Base-by-base conservation (phyloP, 352 stramenopile species). In the Thalassiosira hispida region DNA sequence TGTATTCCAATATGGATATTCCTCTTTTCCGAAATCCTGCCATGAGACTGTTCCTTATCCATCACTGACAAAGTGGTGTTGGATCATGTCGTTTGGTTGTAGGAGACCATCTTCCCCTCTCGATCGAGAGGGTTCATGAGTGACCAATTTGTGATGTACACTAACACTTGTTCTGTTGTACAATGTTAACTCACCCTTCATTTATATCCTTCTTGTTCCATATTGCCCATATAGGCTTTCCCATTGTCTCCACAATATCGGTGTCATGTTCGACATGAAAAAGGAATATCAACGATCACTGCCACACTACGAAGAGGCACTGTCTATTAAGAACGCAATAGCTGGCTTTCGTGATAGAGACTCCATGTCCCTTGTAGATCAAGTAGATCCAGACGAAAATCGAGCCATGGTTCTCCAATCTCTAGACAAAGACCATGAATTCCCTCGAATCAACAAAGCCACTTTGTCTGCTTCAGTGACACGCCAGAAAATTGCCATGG, bases 161-260 rank as follows among this genome's bases (percentile, higher is more conserved):
- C n/a, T n/a, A n/a, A n/a, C n/a, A n/a, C n/a, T n/a, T n/a, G n/a
- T n/a, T n/a, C n/a, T n/a, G n/a, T n/a, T n/a, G n/a, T n/a, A n/a
- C n/a, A n/a, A n/a, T n/a, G n/a, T n/a, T n/a, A n/a, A n/a, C n/a
- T n/a, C n/a, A 47, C 33, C 2, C 42, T 3, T 53, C 49, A 18
- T 6, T 66, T 56, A 35, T 44, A 18, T 5, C 38, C 18, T 47
- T 12, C 23, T 49, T 61, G 59, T 3, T 79, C n/a, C 20, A 20
- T 59, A 0, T 27, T 22, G 47, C n/a, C 25, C 22, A 33, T 68
- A 62, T 44, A 79, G 78, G n/a, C n/a, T n/a, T n/a, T n/a, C 78
- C 11, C 78, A 86, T 68, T 86, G 78, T 27, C 66, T 86, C 12
- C 78, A 86, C 38, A 86, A 86, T 63, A 82, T 86, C 23, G 78